Percentiles rank a stretch among this genome's conserved stretches.
phyloP scores from a whole-genome alignment of 192 early-diverging fungal species.

The Coemansia sp. region DNA sequence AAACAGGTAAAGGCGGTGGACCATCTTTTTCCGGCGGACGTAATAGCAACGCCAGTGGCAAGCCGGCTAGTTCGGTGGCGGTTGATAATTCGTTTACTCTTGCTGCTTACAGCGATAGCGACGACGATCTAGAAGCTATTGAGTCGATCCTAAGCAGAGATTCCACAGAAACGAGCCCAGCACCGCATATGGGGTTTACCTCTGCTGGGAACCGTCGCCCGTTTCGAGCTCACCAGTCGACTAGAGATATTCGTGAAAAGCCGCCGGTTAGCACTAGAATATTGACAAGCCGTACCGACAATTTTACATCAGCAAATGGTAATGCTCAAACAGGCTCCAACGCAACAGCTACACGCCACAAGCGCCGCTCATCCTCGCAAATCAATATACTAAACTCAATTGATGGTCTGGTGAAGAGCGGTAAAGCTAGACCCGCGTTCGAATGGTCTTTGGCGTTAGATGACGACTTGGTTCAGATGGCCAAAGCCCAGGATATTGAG shows the following conservation, averaged over 20 bases:
- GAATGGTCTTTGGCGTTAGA: constrained; percentile 40
- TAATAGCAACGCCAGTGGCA: neutral
- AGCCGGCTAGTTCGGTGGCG: neutral
- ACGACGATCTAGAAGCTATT: constrained; percentile 6
- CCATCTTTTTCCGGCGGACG: neutral
- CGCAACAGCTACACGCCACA: neutral
- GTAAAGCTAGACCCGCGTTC: constrained; percentile 38
- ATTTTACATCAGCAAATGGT: neutral
- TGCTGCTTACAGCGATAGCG: neutral
- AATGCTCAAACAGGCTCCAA: neutral
- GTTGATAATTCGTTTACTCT: neutral
- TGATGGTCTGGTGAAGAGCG: constrained; percentile 37
- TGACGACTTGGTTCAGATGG: constrained; percentile 19
- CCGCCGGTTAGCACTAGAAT: neutral
- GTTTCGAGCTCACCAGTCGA: neutral
- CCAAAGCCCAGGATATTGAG: constrained; percentile 26
- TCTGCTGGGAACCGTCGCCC: constrained; percentile 5
- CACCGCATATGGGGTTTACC: neutral
- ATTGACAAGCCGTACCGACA: neutral
- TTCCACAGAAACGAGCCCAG: neutral
- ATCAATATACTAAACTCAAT: constrained; percentile 36
- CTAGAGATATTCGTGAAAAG: neutral
- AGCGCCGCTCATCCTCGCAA: constrained; percentile 26
- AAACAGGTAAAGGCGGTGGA: neutral
- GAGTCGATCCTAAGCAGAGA: neutral